A percentile compares a stretch with the other conserved stretches of the same genome.
Conservation (phyloP, 495 filamentous ascomycete species). For the Durotheca rogersii region DNA sequence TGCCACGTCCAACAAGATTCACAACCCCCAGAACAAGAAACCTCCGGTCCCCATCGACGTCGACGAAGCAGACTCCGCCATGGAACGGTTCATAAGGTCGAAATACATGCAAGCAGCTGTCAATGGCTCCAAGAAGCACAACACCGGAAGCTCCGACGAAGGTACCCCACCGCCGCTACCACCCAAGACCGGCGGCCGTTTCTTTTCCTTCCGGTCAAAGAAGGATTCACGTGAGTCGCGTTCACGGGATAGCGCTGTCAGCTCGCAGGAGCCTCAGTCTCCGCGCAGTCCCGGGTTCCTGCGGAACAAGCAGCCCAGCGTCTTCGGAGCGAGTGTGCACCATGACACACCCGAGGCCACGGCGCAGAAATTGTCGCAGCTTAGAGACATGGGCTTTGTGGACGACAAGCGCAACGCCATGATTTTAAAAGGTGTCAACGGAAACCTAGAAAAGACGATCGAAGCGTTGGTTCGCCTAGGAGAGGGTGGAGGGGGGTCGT, state of each 20-base stretch:
- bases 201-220: constrained; percentile 64
- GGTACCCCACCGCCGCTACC: constrained; percentile 74
- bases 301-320: constrained; percentile 59
- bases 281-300: constrained; percentile 36
- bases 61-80: constrained; percentile 86
- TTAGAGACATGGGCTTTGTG: constrained; percentile 89
- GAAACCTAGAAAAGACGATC: constrained; percentile 80
- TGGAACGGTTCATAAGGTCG: constrained; percentile 91
- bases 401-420: constrained; percentile 79
- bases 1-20: constrained; percentile 75
- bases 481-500: constrained; percentile 54
- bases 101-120: constrained; percentile 73
- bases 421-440: constrained; percentile 74
- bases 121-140: constrained; percentile 40
- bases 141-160: constrained; percentile 54
- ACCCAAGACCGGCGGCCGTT: constrained; percentile 75
- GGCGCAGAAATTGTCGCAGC: constrained; percentile 68
- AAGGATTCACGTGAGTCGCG: constrained; percentile 47
- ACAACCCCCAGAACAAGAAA: constrained; percentile 79
- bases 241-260: constrained; percentile 26
- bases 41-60: constrained; percentile 81
- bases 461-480: constrained; percentile 81
- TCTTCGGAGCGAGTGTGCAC: constrained; percentile 66
- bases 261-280: constrained; percentile 17
- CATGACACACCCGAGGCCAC: constrained; percentile 44